Conservation (phyloP, 1,139 yeast genomes). For the Candida neerlandica region DNA sequence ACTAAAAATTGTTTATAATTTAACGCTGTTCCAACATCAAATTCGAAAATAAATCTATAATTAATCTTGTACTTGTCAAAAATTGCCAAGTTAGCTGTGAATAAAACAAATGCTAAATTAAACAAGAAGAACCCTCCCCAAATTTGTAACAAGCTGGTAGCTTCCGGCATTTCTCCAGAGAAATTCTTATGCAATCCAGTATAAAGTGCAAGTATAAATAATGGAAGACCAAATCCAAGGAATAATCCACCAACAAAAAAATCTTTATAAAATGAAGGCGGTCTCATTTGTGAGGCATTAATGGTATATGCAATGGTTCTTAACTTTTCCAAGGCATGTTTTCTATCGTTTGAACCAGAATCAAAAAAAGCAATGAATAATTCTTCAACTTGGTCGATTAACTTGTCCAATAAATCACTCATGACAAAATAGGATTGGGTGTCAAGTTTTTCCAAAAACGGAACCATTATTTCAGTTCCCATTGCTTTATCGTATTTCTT, state of each 20-base stretch:
- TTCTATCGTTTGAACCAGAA: constrained; percentile 62
- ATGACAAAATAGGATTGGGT: constrained; percentile 58
- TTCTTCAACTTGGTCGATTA: constrained; percentile 66
- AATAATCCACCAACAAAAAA: constrained; percentile 64
- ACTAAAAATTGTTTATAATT: constrained; percentile 66
- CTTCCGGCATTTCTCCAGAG: constrained; percentile 48
- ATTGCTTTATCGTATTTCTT: constrained; percentile 87
- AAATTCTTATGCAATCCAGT: constrained; percentile 49
- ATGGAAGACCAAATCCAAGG: constrained; percentile 71
- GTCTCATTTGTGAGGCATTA: constrained; percentile 32
- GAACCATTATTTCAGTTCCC: constrained; percentile 45
- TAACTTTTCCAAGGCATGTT: constrained; percentile 72
- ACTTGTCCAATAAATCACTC: constrained; percentile 66
- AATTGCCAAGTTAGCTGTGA: constrained; percentile 68
- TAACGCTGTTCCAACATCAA: constrained; percentile 70
- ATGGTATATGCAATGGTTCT: constrained; percentile 52
- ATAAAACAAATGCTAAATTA: constrained; percentile 58
- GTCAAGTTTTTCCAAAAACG: constrained; percentile 63
- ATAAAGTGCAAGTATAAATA: constrained; percentile 55
- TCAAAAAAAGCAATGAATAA: constrained; percentile 70
- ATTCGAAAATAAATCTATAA: constrained; percentile 90
- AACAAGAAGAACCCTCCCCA: constrained; percentile 90
- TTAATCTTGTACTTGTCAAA: constrained; percentile 80
- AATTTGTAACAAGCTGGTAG: constrained; percentile 67
- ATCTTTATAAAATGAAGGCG: constrained; percentile 38